These are phyloP conservation scores for Gelatoporia subvermispora DNA, from an alignment of 768 basidiomycete species.

Conservation along the genomic window DNA sequence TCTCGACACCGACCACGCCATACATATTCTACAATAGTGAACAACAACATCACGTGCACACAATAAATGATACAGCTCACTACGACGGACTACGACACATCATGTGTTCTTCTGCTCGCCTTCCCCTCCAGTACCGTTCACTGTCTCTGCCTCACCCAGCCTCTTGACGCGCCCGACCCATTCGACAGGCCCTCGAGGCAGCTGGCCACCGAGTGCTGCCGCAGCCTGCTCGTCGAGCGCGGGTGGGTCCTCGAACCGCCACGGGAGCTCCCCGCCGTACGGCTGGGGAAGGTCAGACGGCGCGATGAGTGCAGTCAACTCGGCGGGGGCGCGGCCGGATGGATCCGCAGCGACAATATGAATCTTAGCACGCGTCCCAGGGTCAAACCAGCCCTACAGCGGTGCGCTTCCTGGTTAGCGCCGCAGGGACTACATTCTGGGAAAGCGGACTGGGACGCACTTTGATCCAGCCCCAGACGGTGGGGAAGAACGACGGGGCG, in stretches of 20 bases:
- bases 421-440: background rate
- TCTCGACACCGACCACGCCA: no score
- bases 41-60: no score
- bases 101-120: background rate
- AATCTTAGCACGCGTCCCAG: slow-evolving; percentile 72
- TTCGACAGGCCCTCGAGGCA: slow-evolving; percentile 53
- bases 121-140: background rate
- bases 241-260: slow-evolving; percentile 66
- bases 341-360: slow-evolving; percentile 65
- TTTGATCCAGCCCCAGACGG: slow-evolving; percentile 83
- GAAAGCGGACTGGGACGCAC: slow-evolving; percentile 27
- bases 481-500: slow-evolving; percentile 78
- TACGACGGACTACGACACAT: no score
- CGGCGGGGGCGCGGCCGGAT: slow-evolving; percentile 24
- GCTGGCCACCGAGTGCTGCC: slow-evolving; percentile 36
- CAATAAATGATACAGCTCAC: no score
- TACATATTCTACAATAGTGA: no score
- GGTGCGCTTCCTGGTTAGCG: background rate
- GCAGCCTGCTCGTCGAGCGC: slow-evolving; percentile 49
- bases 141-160: background rate
- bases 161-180: slow-evolving; percentile 41
- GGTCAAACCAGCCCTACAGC: slow-evolving; percentile 72
- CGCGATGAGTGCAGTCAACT: slow-evolving; percentile 47
- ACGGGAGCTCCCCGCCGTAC: slow-evolving; percentile 75
- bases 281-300: slow-evolving; percentile 50